phyloP scores from a whole-genome alignment of 169 alveolate species.

The Cryptosporidium bovis region DNA sequence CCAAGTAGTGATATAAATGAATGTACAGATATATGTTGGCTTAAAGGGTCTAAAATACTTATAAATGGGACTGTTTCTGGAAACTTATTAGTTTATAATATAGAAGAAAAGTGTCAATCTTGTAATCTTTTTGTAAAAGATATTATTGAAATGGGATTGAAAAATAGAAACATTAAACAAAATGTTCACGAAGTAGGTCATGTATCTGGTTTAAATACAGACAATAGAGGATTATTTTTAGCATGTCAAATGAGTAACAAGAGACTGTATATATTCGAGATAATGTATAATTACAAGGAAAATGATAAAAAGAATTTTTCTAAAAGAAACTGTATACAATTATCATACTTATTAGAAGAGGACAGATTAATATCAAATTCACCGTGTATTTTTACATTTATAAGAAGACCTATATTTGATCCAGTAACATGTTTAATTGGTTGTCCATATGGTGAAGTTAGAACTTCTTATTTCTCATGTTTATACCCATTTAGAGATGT shows the following conservation, averaged over 20 bases:
- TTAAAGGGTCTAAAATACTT: conserved; percentile 54
- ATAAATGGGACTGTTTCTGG: conserved; percentile 73
- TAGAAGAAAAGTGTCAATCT: conserved; percentile 40
- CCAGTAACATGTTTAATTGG: conserved; percentile 62
- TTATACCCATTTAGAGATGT: conserved; percentile 48
- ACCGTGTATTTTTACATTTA: conserved; percentile 69
- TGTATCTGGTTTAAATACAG: conserved; percentile 55
- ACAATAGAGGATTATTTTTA: conserved; percentile 31
- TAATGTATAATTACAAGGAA: conserved; percentile 20
- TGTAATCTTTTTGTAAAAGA: conserved; percentile 49
- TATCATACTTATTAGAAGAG: conserved; percentile 54
- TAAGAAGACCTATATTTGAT: conserved; percentile 62
- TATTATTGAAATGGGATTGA: conserved; percentile 27
- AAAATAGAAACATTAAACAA: not conserved
- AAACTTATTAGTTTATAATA: conserved; percentile 35
- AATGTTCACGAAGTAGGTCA: conserved; percentile 34
- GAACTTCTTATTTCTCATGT: conserved; percentile 71
- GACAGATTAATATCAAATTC: conserved; percentile 38
- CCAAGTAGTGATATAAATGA: conserved; percentile 67
- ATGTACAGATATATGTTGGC: conserved; percentile 74
- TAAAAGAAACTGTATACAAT: conserved; percentile 26
- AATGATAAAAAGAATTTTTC: conserved; percentile 8
- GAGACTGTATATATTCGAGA: conserved; percentile 13
- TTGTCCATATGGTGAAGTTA: conserved; percentile 71
- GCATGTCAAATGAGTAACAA: conserved; percentile 63